These are phyloP conservation scores for Rhynchosporium agropyri DNA, from an alignment of 2,329 filamentous ascomycete genomes.

Conservation along the genomic window DNA sequence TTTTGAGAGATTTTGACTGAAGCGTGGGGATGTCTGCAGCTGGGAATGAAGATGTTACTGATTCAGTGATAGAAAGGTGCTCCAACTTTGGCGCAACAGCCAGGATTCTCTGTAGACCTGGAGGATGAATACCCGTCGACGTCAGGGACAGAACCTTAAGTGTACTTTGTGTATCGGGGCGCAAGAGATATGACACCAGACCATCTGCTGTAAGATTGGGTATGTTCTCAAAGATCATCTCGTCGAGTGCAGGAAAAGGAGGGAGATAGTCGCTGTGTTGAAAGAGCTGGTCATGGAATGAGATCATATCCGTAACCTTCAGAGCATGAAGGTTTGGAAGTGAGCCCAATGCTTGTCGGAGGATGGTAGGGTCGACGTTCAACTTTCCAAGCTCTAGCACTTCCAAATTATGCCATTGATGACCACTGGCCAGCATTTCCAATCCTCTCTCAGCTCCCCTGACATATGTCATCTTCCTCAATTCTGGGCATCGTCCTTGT, in stretches of 20 bases:
- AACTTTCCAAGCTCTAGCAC: conserved; percentile 71
- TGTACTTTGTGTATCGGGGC: conserved; percentile 58
- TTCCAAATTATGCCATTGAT: conserved; percentile 70
- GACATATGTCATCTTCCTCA: conserved; percentile 88
- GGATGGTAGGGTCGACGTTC: conserved; percentile 67
- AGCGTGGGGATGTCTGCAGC: conserved; percentile 63
- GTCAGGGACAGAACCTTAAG: conserved; percentile 72
- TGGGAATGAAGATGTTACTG: conserved; percentile 59
- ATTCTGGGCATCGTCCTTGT: conserved; percentile 77
- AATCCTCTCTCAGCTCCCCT: conserved; percentile 78
- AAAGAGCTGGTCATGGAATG: conserved; percentile 79
- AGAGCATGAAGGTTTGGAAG: conserved; percentile 72
- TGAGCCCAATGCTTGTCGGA: conserved; percentile 71
- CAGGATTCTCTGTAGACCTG: conserved; percentile 48
- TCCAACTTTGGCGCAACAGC: conserved; percentile 46
- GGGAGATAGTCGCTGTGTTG: conserved; percentile 65
- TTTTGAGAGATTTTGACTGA: conserved; percentile 67
- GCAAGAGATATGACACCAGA: conserved; percentile 67
- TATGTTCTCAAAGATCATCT: conserved; percentile 71
- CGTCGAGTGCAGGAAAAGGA: conserved; percentile 73
- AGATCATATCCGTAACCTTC: conserved; percentile 69
- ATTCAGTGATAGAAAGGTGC: conserved; percentile 56
- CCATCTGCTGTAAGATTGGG: conserved; percentile 73
- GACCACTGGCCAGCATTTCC: conserved; percentile 66
- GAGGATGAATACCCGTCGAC: conserved; percentile 66